Conservation (phyloP, 345 rosid genomes). For the Citrus unshiu region DNA sequence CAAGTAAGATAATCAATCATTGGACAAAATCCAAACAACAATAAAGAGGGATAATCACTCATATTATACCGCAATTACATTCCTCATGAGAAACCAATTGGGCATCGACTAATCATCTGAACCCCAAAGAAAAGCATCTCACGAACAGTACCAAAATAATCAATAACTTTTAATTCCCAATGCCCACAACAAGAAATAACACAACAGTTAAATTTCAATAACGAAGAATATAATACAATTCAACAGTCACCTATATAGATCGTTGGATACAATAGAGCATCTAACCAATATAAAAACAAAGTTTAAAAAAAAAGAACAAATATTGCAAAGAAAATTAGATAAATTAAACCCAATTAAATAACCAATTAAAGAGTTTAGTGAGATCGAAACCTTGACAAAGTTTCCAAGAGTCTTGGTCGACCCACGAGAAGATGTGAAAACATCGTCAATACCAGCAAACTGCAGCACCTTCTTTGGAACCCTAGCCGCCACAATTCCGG, state of each 20-base stretch:
- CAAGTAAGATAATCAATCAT: not conserved
- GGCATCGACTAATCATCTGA: not conserved
- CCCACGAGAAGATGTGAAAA: constrained; percentile 78
- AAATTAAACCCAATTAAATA: not conserved
- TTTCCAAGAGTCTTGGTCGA: constrained; percentile 82
- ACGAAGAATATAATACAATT: not conserved
- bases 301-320: not conserved
- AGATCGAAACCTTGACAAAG: constrained; percentile 62
- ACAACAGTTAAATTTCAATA: not conserved
- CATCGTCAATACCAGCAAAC: constrained; percentile 81
- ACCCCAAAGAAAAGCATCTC: not conserved
- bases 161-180: not conserved
- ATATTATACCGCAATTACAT: not conserved
- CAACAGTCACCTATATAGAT: not conserved
- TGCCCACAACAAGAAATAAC: not conserved
- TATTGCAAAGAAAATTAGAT: not conserved
- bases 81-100: not conserved
- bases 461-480: constrained; percentile 89
- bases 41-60: not conserved
- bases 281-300: not conserved
- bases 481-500: constrained; percentile 82
- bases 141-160: not conserved
- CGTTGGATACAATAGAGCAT: not conserved
- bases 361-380: not conserved
- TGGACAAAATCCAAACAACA: not conserved